A percentile compares a stretch with the other conserved stretches of the same genome.
These are phyloP conservation scores for Hylodesmum podocarpum DNA, from an alignment of 306 rosid genomes.

Conservation along the genomic window DNA sequence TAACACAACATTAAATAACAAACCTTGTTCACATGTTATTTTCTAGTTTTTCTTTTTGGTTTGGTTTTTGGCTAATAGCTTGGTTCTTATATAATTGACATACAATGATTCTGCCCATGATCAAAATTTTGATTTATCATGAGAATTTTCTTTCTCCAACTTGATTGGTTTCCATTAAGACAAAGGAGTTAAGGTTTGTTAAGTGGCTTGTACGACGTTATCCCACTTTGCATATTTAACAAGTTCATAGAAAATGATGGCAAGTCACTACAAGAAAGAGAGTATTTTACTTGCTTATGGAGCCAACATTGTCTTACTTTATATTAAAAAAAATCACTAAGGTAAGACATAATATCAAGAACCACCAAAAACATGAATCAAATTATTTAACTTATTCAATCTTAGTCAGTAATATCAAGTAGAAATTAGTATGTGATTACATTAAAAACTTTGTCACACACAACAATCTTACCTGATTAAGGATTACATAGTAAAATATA, in stretches of 20 bases:
- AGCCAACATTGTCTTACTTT: constrained; percentile 11
- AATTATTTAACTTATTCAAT: too few relatives aligned
- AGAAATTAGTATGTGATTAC: too few relatives aligned
- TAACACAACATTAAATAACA: constrained; percentile 15
- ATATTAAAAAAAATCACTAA: not conserved
- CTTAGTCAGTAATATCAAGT: too few relatives aligned
- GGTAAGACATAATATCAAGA: not conserved
- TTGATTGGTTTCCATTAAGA: constrained; percentile 33
- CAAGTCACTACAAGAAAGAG: not conserved
- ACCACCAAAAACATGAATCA: too few relatives aligned
- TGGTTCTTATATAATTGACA: constrained; percentile 6
- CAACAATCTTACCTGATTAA: too few relatives aligned
- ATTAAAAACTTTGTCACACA: too few relatives aligned
- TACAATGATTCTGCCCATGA: constrained; percentile 10
- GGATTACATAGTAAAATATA: not conserved
- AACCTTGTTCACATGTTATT: not conserved
- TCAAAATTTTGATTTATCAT: constrained; percentile 15
- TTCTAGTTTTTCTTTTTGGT: not conserved
- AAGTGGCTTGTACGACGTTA: constrained; percentile 34
- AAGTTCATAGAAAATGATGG: constrained; percentile 30
- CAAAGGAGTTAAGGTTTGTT: constrained; percentile 34
- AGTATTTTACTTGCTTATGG: constrained; percentile 26
- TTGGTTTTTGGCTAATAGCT: not conserved
- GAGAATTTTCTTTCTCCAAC: constrained; percentile 31
- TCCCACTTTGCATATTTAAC: constrained; percentile 36